Evolutionary conservation across 306 rosid genomes (phyloP).

Genomic region (Delonix regia): DNA sequence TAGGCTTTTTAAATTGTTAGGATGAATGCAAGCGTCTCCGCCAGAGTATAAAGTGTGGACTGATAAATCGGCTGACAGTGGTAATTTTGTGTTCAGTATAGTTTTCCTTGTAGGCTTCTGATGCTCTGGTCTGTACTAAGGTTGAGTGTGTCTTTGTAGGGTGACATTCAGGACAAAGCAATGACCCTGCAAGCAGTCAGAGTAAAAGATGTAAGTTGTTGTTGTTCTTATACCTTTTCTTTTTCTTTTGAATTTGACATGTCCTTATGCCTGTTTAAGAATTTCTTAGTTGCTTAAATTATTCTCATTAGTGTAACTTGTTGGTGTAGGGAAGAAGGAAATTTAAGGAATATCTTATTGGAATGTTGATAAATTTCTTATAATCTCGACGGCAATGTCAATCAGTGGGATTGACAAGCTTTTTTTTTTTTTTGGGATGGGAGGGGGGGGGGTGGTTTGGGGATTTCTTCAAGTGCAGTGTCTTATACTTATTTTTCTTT

Average conservation of each 20-base stretch:
- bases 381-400: not conserved
- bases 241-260: not conserved
- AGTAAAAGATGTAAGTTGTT: conserved; percentile 89
- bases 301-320: not conserved
- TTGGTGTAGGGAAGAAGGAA: not conserved
- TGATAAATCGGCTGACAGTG: conserved; percentile 86
- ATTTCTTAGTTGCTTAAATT: not conserved
- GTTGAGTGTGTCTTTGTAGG: conserved; percentile 58
- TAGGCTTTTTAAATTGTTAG: conserved; percentile 42
- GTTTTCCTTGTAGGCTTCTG: conserved; percentile 18
- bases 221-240: conserved; percentile 9
- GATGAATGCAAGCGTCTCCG: conserved; percentile 99
- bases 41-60: conserved; percentile 97
- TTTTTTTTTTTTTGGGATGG: not conserved
- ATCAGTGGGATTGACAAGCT: not conserved
- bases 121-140: conserved; percentile 36
- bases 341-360: too few species aligned
- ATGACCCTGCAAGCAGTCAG: conserved; percentile 79
- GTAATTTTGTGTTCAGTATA: conserved; percentile 51
- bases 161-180: conserved; percentile 94
- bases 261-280: conserved; percentile 22
- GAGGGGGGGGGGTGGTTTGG: too few species aligned
- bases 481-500: not conserved
- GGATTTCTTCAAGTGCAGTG: not conserved
- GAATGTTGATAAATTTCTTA: not conserved